Conservation (phyloP, 2,329 filamentous ascomycete genomes). For the Fusarium ambrosium region DNA sequence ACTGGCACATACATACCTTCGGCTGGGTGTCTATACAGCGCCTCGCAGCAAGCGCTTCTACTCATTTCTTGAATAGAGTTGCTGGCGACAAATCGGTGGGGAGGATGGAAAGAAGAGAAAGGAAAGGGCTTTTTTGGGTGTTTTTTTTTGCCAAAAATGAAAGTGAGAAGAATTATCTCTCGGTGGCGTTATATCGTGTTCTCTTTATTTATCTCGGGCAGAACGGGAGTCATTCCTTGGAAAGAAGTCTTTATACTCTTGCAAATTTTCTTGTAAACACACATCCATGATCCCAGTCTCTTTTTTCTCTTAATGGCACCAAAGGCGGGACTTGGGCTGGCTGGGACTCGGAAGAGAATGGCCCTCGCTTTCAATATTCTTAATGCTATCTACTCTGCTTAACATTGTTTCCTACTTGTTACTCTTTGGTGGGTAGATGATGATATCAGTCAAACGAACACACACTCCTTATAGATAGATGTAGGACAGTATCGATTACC, state of each 20-base stretch:
- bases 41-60: constrained; percentile 14
- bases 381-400: constrained; percentile 25
- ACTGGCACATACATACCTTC: constrained; percentile 42
- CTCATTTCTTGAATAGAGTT: constrained; percentile 19
- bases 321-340: constrained; percentile 25
- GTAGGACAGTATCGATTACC: neutral
- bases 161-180: constrained; percentile 32
- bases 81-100: constrained; percentile 12
- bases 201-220: constrained; percentile 27
- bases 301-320: constrained; percentile 40
- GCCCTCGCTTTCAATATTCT: constrained; percentile 21
- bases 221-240: constrained; percentile 43
- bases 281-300: constrained; percentile 21
- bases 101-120: constrained; percentile 17
- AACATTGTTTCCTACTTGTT: neutral
- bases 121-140: constrained; percentile 2
- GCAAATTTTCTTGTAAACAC: constrained; percentile 33
- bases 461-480: neutral
- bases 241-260: constrained; percentile 36
- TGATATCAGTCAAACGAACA: neutral
- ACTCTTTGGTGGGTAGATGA: neutral
- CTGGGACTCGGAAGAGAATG: constrained; percentile 24
- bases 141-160: constrained; percentile 36
- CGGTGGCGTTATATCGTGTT: constrained; percentile 38
- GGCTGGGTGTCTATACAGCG: constrained; percentile 32